These are phyloP conservation scores for Mortierella sp. DNA, from an alignment of 371 early-diverging fungal genomes.

Conservation along the genomic window DNA sequence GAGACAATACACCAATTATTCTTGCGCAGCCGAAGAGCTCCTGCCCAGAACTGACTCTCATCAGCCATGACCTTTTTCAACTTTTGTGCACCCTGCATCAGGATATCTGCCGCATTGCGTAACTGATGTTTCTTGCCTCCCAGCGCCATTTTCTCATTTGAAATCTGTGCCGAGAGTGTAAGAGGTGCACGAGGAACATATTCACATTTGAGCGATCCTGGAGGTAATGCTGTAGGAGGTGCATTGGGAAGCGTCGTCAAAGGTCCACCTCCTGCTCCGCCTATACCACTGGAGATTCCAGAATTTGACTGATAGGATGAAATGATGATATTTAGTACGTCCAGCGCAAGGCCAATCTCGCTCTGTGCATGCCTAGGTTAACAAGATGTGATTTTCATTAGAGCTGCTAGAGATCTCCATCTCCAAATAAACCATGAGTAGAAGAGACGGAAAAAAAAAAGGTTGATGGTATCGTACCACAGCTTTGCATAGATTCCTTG, in stretches of 20 bases:
- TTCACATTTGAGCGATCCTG: slow-evolving; percentile 68
- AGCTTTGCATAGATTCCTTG: slow-evolving; percentile 49
- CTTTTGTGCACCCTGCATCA: slow-evolving; percentile 65
- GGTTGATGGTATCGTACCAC: slow-evolving; percentile 23
- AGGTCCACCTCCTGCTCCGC: slow-evolving; percentile 6
- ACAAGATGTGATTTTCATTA: too few relatives aligned
- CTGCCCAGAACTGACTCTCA: slow-evolving; percentile 79
- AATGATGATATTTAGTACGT: slow-evolving; percentile 77
- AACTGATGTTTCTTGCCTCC: slow-evolving; percentile 80
- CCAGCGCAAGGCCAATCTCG: slow-evolving; percentile 80
- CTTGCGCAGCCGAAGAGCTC: slow-evolving; percentile 71
- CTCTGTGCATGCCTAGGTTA: slow-evolving; percentile 74
- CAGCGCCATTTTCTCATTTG: slow-evolving; percentile 71
- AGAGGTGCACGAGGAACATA: slow-evolving; percentile 66
- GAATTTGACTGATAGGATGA: slow-evolving; percentile 61
- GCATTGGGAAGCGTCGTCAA: slow-evolving; percentile 15
- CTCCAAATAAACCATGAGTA: background rate
- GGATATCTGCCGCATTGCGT: slow-evolving; percentile 69
- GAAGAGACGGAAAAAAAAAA: background rate
- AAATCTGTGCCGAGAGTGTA: slow-evolving; percentile 63
- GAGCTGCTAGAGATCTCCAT: too few relatives aligned
- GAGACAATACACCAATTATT: slow-evolving; percentile 79
- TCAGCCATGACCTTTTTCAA: slow-evolving; percentile 64
- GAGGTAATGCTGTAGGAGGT: slow-evolving; percentile 55
- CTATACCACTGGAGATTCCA: slow-evolving; percentile 33